Evolutionary conservation across 1,139 yeast species (phyloP), one percentile per base, ranked within the genome.

Genomic region (Debaryomyces robertsiae): DNA sequence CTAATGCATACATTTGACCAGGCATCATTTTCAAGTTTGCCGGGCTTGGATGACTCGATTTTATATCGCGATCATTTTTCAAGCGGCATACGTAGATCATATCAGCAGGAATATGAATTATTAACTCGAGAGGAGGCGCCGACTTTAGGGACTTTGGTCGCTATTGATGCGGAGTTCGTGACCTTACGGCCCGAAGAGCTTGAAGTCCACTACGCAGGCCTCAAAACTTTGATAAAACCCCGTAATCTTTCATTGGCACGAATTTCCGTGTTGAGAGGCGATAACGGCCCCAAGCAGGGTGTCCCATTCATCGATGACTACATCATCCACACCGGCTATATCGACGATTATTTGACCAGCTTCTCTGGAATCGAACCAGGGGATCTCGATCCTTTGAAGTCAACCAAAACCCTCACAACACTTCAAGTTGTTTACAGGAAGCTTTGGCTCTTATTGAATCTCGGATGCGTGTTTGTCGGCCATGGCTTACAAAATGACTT

Each of bases 121-220:
- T 65, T 89, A 41, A 80, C 90, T 0, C 62, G 65, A 15, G 73
- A 75, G 34, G 93, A 86, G 53, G 87, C 89, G 0, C 95, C 96
- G 2, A 54, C 57, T 18, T 77, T 83, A 0, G 96, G 96, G 0
- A 72, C 88, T 1, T 61, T 90, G 30, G 82, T 91, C 13, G 98
- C 98, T 0, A 84, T 94, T 42, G 99, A 94, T 69, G 98, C 99
- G 0, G 99, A 94, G 61, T 94, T 94, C 69, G 98, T 94, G 5
- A 79, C 84, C 34, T 61, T 91, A 28, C 80, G 81, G 42, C 88
- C 87, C 5, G 98, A 91, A 52, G 82, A 84, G 49, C 77, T 81
- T 32, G 98, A 91, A 55, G 78, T 93, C 36, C 76, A 82, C 40
- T 66, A 60, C 38, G 81, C 79, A 47, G 98, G 98, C 0, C 57